Conservation (phyloP, 2,329 filamentous ascomycete species). For the Verticillium nubilum region DNA sequence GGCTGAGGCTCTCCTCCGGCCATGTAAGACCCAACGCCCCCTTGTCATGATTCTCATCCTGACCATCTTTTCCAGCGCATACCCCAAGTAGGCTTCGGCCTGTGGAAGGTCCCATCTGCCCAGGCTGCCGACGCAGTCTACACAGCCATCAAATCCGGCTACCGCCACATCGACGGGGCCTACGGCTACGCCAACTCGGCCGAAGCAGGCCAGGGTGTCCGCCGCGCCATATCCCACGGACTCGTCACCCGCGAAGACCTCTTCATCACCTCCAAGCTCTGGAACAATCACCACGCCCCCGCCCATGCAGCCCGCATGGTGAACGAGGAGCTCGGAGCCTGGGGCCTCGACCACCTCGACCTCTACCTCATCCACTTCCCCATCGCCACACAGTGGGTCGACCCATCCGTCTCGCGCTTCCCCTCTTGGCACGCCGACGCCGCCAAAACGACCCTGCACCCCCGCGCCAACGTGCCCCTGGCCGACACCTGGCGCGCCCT, state of each 20-base stretch:
- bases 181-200: slow-evolving; percentile 60
- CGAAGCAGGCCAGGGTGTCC: slow-evolving; percentile 60
- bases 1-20: slow-evolving; percentile 28
- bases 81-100: slow-evolving; percentile 33
- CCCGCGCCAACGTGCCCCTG: slow-evolving; percentile 25
- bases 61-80: slow-evolving; percentile 21
- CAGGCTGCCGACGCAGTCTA: slow-evolving; percentile 50
- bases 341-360: slow-evolving; percentile 63
- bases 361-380: slow-evolving; percentile 65
- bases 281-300: slow-evolving; percentile 69
- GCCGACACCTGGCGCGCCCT: slow-evolving; percentile 58
- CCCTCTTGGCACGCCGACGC: slow-evolving; percentile 36
- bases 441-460: slow-evolving; percentile 30
- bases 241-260: slow-evolving; percentile 69
- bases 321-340: slow-evolving; percentile 54
- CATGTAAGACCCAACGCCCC: slow-evolving; percentile 20
- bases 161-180: slow-evolving; percentile 46
- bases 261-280: slow-evolving; percentile 82
- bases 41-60: slow-evolving; percentile 6
- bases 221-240: slow-evolving; percentile 47
- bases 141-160: slow-evolving; percentile 48
- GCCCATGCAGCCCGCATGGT: slow-evolving; percentile 55
- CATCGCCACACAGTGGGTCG: slow-evolving; percentile 36
- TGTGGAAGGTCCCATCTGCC: slow-evolving; percentile 32
- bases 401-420: slow-evolving; percentile 30